Conservation (phyloP, 139 green algal genomes). For the Protoeuglena noctilucae region DNA sequence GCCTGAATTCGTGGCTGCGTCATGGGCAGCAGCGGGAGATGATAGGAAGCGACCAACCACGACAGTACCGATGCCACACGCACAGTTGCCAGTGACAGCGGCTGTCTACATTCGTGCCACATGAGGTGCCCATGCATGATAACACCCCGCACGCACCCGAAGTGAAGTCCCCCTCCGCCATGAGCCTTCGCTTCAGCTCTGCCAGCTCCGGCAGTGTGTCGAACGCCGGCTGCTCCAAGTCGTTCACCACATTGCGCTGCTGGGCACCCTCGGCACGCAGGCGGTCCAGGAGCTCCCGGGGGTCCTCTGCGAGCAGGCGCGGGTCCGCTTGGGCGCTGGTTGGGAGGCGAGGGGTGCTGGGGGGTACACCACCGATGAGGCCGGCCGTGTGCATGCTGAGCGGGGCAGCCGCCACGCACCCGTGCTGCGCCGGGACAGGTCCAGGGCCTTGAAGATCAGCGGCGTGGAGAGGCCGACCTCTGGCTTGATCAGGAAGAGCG, state of each 20-base stretch:
- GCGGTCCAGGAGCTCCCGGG: conserved; percentile 5
- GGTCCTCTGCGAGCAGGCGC: neutral
- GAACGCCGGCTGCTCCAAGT: conserved; percentile 88
- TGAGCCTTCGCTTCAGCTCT: conserved; percentile 61
- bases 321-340: neutral
- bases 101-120: neutral
- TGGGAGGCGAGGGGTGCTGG: neutral
- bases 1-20: too few relatives aligned
- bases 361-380: conserved; percentile 14
- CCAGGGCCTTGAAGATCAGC: conserved; percentile 80
- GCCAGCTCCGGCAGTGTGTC: conserved; percentile 63
- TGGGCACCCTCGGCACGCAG: too few relatives aligned
- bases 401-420: conserved; percentile 30
- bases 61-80: neutral
- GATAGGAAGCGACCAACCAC: neutral
- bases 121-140: neutral
- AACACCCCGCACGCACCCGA: conserved; percentile 25
- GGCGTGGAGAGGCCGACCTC: conserved; percentile 68
- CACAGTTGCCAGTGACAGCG: neutral
- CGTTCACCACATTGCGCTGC: conserved; percentile 67
- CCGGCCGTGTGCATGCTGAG: conserved; percentile 1
- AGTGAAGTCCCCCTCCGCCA: conserved; percentile 77
- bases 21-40: neutral
- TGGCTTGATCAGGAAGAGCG: conserved; percentile 79
- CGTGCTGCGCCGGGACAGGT: conserved; percentile 70